phyloP scores from a whole-genome alignment of 192 early-diverging fungal species.

The Radiomyces spectabilis region DNA sequence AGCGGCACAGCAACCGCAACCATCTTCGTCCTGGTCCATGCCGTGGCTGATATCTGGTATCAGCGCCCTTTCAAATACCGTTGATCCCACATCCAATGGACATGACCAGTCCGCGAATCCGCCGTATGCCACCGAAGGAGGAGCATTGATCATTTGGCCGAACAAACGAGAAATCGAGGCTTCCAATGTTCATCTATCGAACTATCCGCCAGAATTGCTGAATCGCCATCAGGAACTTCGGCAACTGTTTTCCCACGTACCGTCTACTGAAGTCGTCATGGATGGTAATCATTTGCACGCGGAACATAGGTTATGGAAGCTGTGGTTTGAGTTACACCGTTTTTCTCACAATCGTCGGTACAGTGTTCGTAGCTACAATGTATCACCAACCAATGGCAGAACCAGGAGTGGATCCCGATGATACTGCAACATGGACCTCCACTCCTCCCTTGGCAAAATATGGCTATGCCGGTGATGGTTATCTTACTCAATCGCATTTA shows the following conservation, averaged over 20 bases:
- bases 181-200: background rate
- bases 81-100: background rate
- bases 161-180: conserved; percentile 13
- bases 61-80: conserved; percentile 4
- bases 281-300: conserved; percentile 24
- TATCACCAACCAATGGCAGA: too few relatives aligned
- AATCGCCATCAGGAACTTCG: conserved; percentile 12
- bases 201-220: conserved; percentile 4
- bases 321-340: too few relatives aligned
- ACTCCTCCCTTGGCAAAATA: too few relatives aligned
- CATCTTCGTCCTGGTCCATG: conserved; percentile 18
- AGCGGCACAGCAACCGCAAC: too few relatives aligned
- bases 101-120: background rate
- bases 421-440: too few relatives aligned
- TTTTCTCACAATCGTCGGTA: too few relatives aligned
- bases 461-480: conserved; percentile 41
- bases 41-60: conserved; percentile 25
- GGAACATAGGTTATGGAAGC: too few relatives aligned
- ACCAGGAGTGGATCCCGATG: too few relatives aligned
- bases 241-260: conserved; percentile 10
- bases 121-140: background rate
- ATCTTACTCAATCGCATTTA: conserved; percentile 49
- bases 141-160: conserved; percentile 17
- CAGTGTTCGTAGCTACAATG: too few relatives aligned
- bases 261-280: conserved; percentile 18